phyloP scores from a whole-genome alignment of 805 yeast genomes.

The Candida silvicultrix region DNA sequence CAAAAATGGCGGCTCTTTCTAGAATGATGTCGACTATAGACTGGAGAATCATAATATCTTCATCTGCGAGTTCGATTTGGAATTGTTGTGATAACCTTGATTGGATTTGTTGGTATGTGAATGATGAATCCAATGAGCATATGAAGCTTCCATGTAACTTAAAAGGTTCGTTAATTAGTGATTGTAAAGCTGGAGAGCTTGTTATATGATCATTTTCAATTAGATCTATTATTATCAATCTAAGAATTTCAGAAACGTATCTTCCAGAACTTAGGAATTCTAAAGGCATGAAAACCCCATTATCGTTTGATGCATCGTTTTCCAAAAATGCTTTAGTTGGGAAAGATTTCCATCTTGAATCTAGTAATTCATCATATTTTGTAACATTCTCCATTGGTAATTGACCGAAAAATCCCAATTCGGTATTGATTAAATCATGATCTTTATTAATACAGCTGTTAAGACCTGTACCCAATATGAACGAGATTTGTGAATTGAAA shows the following conservation, averaged over 20 bases:
- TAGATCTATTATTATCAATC: conserved; percentile 35
- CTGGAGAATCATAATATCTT: conserved; percentile 23
- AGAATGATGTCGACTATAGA: conserved; percentile 31
- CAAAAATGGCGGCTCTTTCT: conserved; percentile 26
- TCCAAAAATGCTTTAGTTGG: conserved; percentile 1
- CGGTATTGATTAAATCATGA: conserved; percentile 37
- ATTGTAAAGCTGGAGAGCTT: background rate
- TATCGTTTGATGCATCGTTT: conserved; percentile 3
- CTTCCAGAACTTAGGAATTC: conserved; percentile 52
- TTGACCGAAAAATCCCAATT: conserved; percentile 48
- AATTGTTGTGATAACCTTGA: background rate
- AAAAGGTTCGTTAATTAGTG: background rate
- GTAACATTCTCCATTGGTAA: conserved; percentile 24
- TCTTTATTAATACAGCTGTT: conserved; percentile 40
- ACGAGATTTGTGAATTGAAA: conserved; percentile 31
- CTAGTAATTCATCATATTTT: conserved; percentile 34
- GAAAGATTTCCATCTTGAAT: conserved; percentile 21
- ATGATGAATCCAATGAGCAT: conserved; percentile 2
- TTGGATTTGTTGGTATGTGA: background rate
- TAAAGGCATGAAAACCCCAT: conserved; percentile 43
- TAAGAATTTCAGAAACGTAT: conserved; percentile 46
- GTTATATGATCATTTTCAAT: background rate
- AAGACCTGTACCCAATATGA: conserved; percentile 67
- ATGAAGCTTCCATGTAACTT: conserved; percentile 11
- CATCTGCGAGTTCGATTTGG: background rate